Conservation (phyloP, 2,329 filamentous ascomycete species). For the Beauveria varroae region DNA sequence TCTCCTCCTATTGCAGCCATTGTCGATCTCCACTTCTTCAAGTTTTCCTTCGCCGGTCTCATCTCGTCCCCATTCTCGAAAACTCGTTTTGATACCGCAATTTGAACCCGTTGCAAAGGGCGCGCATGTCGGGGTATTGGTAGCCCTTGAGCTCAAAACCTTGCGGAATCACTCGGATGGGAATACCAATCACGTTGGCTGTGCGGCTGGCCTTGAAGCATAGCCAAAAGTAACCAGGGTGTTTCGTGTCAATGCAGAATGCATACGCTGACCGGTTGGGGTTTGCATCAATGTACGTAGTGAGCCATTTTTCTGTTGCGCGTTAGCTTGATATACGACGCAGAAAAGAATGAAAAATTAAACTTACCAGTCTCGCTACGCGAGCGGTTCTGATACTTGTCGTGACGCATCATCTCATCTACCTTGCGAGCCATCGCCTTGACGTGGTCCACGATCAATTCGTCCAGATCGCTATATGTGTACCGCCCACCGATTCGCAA, state of each 20-base stretch:
- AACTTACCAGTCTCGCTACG: constrained; percentile 76
- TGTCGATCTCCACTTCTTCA: background rate
- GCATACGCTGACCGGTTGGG: constrained; percentile 88
- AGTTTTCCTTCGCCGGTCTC: constrained; percentile 6
- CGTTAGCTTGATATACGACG: background rate
- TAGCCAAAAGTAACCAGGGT: constrained; percentile 89
- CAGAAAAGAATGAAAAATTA: background rate
- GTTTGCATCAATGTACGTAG: constrained; percentile 93
- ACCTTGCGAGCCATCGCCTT: constrained; percentile 98
- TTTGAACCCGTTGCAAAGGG: constrained; percentile 96
- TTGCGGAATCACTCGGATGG: constrained; percentile 84
- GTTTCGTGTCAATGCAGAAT: constrained; percentile 88
- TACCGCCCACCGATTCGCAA: constrained; percentile 83
- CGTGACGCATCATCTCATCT: constrained; percentile 88
- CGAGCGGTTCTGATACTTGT: constrained; percentile 83
- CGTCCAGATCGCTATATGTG: constrained; percentile 92
- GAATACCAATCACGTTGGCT: constrained; percentile 68
- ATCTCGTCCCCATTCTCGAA: constrained; percentile 46
- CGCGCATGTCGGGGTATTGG: constrained; percentile 89
- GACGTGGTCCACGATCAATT: constrained; percentile 93
- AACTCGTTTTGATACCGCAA: constrained; percentile 62
- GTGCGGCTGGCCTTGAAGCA: constrained; percentile 88
- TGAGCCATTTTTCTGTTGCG: constrained; percentile 78
- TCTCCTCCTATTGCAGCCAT: background rate
- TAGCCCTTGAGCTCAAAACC: constrained; percentile 87